Conservation (phyloP, 2,329 filamentous ascomycete genomes). For the Talaromyces sp. region DNA sequence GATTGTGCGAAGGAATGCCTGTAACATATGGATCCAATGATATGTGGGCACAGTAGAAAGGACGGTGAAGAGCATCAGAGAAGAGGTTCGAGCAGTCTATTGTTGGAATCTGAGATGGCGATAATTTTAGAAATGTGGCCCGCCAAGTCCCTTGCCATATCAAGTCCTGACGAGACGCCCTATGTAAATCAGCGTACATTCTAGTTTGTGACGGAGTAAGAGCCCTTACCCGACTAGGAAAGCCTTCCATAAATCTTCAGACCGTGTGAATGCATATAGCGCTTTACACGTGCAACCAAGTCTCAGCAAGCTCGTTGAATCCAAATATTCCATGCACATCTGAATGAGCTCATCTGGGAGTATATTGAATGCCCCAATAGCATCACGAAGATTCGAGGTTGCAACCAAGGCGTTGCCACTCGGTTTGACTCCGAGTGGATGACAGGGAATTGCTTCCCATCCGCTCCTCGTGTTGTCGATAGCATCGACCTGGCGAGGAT, state of each 20-base stretch:
- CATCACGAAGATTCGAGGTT: slow-evolving; percentile 63
- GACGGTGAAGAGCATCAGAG: slow-evolving; percentile 85
- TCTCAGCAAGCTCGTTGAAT: slow-evolving; percentile 59
- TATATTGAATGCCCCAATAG: slow-evolving; percentile 63
- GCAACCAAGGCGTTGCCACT: slow-evolving; percentile 76
- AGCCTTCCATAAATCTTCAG: slow-evolving; percentile 86
- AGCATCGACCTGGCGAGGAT: slow-evolving; percentile 1
- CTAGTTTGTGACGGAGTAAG: background rate
- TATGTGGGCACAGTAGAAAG: slow-evolving; percentile 84
- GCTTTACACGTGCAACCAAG: slow-evolving; percentile 80
- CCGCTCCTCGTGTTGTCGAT: slow-evolving; percentile 17
- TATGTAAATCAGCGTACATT: background rate
- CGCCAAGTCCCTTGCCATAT: slow-evolving; percentile 84
- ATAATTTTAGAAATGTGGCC: slow-evolving; percentile 67
- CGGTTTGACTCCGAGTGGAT: slow-evolving; percentile 83
- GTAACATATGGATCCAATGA: slow-evolving; percentile 63
- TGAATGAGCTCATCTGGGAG: slow-evolving; percentile 81
- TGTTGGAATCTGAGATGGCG: slow-evolving; percentile 52
- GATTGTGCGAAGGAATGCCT: slow-evolving; percentile 70
- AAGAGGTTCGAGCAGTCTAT: slow-evolving; percentile 77
- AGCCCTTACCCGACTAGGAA: slow-evolving; percentile 77
- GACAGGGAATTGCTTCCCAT: slow-evolving; percentile 63
- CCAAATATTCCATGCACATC: slow-evolving; percentile 72
- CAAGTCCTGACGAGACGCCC: slow-evolving; percentile 41
- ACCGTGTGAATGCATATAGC: slow-evolving; percentile 77